Evolutionary conservation across 805 yeast genomes (phyloP), one percentile per base, ranked within the genome.

Genomic region (Candida sonorensis): DNA sequence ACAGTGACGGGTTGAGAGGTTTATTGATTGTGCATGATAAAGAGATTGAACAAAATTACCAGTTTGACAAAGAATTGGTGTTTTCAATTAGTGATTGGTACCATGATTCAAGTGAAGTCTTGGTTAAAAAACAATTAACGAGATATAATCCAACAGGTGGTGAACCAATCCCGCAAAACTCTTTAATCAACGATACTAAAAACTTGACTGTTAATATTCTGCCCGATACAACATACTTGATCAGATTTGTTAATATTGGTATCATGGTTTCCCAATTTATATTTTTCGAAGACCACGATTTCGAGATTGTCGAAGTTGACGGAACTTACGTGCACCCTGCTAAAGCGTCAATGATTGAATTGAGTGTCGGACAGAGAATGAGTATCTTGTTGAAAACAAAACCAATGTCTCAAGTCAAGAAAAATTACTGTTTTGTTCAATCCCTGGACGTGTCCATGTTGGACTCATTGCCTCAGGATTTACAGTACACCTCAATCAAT

Each of bases 101-200:
- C 51, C 84, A 78, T 48, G 59, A 63, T 20, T 61, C 69, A 30
- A 67, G 76, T 40, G 57, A 60, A 18, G 67, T 57, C 3, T 61
- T 80, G 17, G 53, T 64, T 30, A 42, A 56, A 13, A 60, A 61
- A 24, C 81, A 80, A 52, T 53, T 77, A 46, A 67, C 69, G 26
- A 63, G 82, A 42, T 82, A 72, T 49, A 82, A 82, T 45, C 94
- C 94, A 14, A 81, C 88, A 2, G 94, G 94, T 25, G 86, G 83
- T 12, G 94, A 82, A 51, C 94, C 94, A 11, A 67, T 81, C 31
- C 90, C 90, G 3, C 77, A 77, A 40, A 75, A 73, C 46, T 38
- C 73, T 13, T 58, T 82, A 25, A 70, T 81, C 50, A 81, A 81
- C 51, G 84, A 82, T 42, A 64, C 83, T 5, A 64, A 68, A 33